Conservation (phyloP, 257 asterid species). For the Agastache rugosa region DNA sequence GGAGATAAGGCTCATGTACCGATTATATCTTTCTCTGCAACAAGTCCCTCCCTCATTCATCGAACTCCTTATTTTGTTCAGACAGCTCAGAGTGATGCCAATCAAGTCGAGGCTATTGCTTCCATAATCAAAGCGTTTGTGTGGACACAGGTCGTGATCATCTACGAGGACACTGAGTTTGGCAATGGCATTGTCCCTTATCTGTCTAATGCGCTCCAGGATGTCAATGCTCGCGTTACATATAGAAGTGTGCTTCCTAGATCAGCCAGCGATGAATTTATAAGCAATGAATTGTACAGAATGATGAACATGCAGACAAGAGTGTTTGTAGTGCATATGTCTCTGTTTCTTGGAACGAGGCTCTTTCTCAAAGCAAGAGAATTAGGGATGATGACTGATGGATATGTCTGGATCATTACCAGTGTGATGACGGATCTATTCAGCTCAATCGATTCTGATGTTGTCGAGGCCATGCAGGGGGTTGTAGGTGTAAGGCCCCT, state of each 20-base stretch:
- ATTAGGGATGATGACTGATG: slow-evolving; percentile 52
- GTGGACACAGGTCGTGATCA: slow-evolving; percentile 51
- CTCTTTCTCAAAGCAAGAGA: slow-evolving; percentile 47
- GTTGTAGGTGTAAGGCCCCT: slow-evolving; percentile 55
- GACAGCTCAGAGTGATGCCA: slow-evolving; percentile 50
- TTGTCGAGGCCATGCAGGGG: slow-evolving; percentile 58
- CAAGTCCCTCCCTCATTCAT: slow-evolving; percentile 46
- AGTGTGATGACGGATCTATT: slow-evolving; percentile 49
- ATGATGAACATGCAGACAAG: slow-evolving; percentile 52
- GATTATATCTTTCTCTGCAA: slow-evolving; percentile 55
- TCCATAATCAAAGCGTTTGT: slow-evolving; percentile 44
- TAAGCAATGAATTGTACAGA: slow-evolving; percentile 42
- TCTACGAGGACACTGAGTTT: slow-evolving; percentile 51
- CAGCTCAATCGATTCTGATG: slow-evolving; percentile 36
- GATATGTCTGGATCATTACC: slow-evolving; percentile 63
- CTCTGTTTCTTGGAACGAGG: slow-evolving; percentile 39
- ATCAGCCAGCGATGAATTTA: slow-evolving; percentile 45
- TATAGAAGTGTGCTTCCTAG: slow-evolving; percentile 48
- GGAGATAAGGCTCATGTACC: slow-evolving; percentile 53
- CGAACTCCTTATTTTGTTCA: slow-evolving; percentile 43
- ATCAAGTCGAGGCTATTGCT: slow-evolving; percentile 57
- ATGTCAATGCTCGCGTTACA: slow-evolving; percentile 40
- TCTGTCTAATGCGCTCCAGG: slow-evolving; percentile 50
- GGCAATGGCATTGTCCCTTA: slow-evolving; percentile 55
- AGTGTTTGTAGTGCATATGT: slow-evolving; percentile 59